A percentile compares a stretch with the other conserved stretches of the same genome.
Evolutionary conservation across 768 basidiomycete genomes (phyloP).

Genomic region (Porpolomopsis calyptriformis): DNA sequence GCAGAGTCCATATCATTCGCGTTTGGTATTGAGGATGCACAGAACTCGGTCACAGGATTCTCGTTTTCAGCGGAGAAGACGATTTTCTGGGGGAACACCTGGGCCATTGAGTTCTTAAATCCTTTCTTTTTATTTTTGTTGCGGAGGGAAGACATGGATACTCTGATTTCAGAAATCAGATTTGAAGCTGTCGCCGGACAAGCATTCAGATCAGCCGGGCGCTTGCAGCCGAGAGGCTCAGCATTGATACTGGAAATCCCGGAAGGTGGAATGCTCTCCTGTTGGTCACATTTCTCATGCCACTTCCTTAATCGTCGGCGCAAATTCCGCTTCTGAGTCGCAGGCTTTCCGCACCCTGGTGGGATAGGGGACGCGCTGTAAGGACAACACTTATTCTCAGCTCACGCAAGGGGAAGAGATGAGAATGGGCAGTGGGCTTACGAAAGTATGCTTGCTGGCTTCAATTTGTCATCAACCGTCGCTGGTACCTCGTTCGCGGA

Average conservation of each 20-base stretch:
- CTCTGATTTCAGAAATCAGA: conserved; percentile 8
- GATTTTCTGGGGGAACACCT: conserved; percentile 39
- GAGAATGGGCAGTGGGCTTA: neutral
- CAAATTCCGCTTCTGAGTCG: conserved; percentile 48
- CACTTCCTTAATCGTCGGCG: conserved; percentile 40
- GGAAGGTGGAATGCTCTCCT: neutral
- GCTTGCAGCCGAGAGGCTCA: neutral
- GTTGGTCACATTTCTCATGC: conserved; percentile 8
- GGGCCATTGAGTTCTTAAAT: conserved; percentile 42
- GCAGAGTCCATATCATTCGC: neutral
- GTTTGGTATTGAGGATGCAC: neutral
- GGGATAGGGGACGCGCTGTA: conserved; percentile 27
- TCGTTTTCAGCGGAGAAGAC: conserved; percentile 26
- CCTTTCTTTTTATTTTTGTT: conserved; percentile 72
- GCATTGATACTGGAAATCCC: neutral
- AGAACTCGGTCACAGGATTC: conserved; percentile 5
- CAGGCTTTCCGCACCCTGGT: conserved; percentile 48
- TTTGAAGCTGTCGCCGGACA: neutral
- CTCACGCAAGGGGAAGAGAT: neutral
- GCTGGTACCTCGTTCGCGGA: neutral
- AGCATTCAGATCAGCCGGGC: neutral
- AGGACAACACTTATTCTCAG: neutral
- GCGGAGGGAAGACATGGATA: conserved; percentile 44
- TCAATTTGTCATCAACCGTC: neutral
- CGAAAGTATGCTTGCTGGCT: neutral